Conservation (phyloP, 2,329 filamentous ascomycete genomes). For the Hypoxylon sp. region DNA sequence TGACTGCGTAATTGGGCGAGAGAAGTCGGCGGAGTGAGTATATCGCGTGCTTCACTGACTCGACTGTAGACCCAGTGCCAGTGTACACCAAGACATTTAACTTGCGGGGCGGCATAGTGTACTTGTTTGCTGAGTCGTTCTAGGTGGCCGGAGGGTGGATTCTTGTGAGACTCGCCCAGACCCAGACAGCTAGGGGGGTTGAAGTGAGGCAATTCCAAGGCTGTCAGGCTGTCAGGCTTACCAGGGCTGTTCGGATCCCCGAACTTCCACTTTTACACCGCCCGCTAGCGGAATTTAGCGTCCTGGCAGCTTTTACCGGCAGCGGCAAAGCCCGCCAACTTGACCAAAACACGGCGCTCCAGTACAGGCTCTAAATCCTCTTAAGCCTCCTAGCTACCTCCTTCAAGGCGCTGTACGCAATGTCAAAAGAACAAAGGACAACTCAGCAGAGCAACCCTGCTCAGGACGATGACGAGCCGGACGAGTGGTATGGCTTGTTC, state of each 20-base stretch:
- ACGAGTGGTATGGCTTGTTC: constrained; percentile 78
- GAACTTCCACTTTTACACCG: constrained; percentile 28
- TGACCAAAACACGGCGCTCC: constrained; percentile 8
- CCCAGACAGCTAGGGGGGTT: no score
- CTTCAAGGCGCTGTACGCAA: constrained; percentile 48
- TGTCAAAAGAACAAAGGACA: constrained; percentile 65
- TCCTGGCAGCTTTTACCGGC: constrained; percentile 12
- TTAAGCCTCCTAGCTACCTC: no score
- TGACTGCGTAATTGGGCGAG: constrained; percentile 91
- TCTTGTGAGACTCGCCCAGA: constrained; percentile 3
- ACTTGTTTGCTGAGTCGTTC: background rate
- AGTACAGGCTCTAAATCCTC: background rate
- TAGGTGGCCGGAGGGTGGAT: constrained; percentile 1
- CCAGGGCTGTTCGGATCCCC: constrained; percentile 14
- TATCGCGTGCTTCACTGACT: constrained; percentile 89
- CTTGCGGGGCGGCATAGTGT: constrained; percentile 68
- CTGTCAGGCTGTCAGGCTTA: constrained; percentile 19
- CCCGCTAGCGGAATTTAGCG: constrained; percentile 24
- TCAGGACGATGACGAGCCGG: constrained; percentile 82
- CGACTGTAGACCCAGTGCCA: constrained; percentile 86
- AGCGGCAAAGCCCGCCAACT: constrained; percentile 18
- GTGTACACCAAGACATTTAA: constrained; percentile 95
- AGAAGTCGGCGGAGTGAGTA: constrained; percentile 86
- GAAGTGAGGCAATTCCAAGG: constrained; percentile 21
- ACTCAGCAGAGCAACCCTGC: constrained; percentile 49